phyloP scores from a whole-genome alignment of 345 rosid genomes.

The Nasturtium officinale region DNA sequence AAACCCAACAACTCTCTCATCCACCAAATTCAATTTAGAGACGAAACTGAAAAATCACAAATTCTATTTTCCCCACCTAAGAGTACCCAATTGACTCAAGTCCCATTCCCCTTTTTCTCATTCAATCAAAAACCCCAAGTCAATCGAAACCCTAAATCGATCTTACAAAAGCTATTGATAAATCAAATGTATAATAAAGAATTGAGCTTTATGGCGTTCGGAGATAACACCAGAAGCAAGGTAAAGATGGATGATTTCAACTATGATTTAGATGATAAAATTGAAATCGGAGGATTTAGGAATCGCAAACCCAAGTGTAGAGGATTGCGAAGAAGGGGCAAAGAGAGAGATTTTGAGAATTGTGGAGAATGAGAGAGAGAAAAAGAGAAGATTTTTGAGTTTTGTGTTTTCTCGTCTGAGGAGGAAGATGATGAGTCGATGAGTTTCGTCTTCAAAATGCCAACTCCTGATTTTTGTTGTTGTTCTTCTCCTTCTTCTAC shows the following conservation, averaged over 20 bases:
- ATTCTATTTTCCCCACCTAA: constrained; percentile 12
- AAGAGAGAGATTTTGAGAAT: constrained; percentile 9
- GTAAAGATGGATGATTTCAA: constrained; percentile 3
- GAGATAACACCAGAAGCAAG: constrained; percentile 4
- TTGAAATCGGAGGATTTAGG: constrained; percentile 26
- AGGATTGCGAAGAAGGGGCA: constrained; percentile 12
- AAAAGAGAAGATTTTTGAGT: constrained; percentile 30
- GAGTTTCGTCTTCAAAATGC: constrained; percentile 30
- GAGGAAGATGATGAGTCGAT: constrained; percentile 36
- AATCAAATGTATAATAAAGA: constrained; percentile 25
- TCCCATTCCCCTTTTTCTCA: constrained; percentile 61
- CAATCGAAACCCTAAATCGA: constrained; percentile 48
- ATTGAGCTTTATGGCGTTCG: constrained; percentile 5
- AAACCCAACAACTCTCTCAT: constrained; percentile 48
- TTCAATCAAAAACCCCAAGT: constrained; percentile 52
- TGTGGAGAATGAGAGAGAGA: background rate
- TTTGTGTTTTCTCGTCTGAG: constrained; percentile 6
- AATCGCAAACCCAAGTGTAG: constrained; percentile 16
- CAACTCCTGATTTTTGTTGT: constrained; percentile 29
- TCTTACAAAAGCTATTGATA: constrained; percentile 43
- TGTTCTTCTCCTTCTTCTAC: constrained; percentile 16
- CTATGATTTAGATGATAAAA: constrained; percentile 20
- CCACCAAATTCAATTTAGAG: constrained; percentile 14
- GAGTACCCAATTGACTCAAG: constrained; percentile 68
- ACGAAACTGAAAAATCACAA: constrained; percentile 40